Base-by-base conservation (phyloP, 306 rosid species). In the Rubus parviflorus region DNA sequence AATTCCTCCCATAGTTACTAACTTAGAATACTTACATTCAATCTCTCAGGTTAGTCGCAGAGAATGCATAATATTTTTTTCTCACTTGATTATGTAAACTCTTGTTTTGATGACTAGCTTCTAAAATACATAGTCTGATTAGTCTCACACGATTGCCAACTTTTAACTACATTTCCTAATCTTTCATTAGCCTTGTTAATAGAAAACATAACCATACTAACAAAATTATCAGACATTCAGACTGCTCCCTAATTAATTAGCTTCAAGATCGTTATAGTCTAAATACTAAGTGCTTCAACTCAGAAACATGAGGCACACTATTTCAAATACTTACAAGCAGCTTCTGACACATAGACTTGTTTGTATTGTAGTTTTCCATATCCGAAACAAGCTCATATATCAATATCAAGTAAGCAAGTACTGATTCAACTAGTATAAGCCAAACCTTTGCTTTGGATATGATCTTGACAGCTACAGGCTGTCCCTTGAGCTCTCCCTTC, bases 401-500 rank as follows among this genome's bases (percentile, higher is more conserved):
- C 41, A 16, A 7, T 2, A 73, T 46, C 52, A n/a, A 72, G 15
- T 15, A 41, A n/a, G 51, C 14, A 51, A 6, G 38, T 35, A 48
- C 7, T 6, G 13, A 71, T 35, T 53, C 60, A 58, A 58, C 53
- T 46, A 49, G 25, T 23, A 70, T 37, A 17, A 23, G 41, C 61
- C 47, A 75, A 78, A 92, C 98, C 97, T 92, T 95, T 49, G 93
- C 88, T 86, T 95, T 95, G 66, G 97, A 86, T 8, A 95, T 89
- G 88, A 95, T 95, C 89, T 95, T 95, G 45, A 95, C 98, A 70
- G 98, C 98, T 2, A 95, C 97, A 1, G 97, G 73, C 71, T 88
- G 88, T 5, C 97, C 98, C 54, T 89, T 95, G 60, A 92, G 97
- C 74, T 90, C 91, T 49, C 97, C 98, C 72, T 88, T 95, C 86